Conservation (phyloP, 768 basidiomycete species). For the Scleroderma citrinum region DNA sequence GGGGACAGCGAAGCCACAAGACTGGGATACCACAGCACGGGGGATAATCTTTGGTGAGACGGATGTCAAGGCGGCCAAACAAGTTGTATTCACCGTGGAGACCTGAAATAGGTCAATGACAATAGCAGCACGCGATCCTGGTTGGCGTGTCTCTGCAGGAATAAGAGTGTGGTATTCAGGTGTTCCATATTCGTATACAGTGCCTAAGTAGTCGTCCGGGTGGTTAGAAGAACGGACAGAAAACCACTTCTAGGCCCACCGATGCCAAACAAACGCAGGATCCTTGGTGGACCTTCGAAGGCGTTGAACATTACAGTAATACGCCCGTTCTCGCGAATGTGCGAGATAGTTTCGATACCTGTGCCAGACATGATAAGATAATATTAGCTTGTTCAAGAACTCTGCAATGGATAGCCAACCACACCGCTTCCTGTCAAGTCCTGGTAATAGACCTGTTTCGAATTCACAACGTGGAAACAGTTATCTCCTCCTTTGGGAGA, state of each 20-base stretch:
- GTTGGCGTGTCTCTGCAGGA: slow-evolving; percentile 39
- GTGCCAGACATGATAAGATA: not conserved
- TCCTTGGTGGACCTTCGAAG: slow-evolving; percentile 56
- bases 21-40: slow-evolving; percentile 34
- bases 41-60: not conserved
- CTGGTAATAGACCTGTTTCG: slow-evolving; percentile 63
- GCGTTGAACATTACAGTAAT: slow-evolving; percentile 60
- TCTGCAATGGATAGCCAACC: slow-evolving; percentile 1
- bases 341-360: slow-evolving; percentile 61
- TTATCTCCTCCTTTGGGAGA: slow-evolving; percentile 66
- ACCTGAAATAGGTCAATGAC: slow-evolving; percentile 58
- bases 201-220: slow-evolving; percentile 32
- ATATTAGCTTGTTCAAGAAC: not conserved
- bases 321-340: slow-evolving; percentile 56
- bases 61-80: not conserved
- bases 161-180: slow-evolving; percentile 53
- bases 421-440: slow-evolving; percentile 64
- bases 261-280: slow-evolving; percentile 51
- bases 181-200: slow-evolving; percentile 57
- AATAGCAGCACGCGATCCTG: slow-evolving; percentile 58
- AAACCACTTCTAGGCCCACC: slow-evolving; percentile 30
- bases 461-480: slow-evolving; percentile 54
- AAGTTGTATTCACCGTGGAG: slow-evolving; percentile 31
- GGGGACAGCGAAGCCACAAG: slow-evolving; percentile 63
- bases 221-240: not conserved